Conservation (phyloP, 352 stramenopile species). For the Globisporangium camurandrum region DNA sequence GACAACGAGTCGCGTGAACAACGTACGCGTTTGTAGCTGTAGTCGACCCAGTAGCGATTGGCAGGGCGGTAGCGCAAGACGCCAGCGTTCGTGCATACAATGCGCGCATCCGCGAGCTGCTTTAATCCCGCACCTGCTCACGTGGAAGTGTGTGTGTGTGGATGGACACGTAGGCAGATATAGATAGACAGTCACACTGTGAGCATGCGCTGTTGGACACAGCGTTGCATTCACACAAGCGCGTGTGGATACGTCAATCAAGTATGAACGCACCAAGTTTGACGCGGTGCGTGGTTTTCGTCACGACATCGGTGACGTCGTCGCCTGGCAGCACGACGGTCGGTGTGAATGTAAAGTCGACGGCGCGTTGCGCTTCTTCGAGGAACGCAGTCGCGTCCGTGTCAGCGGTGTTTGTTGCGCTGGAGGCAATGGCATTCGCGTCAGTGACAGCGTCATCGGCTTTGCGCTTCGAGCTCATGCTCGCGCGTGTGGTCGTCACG, state of each 20-base stretch:
- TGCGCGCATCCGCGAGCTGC: constrained; percentile 42
- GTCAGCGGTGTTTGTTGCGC: constrained; percentile 18
- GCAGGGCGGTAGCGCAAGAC: constrained; percentile 79
- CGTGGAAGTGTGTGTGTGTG: background rate
- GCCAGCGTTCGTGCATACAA: constrained; percentile 77
- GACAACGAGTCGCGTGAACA: no score
- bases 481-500: background rate
- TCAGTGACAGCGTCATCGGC: constrained; percentile 38
- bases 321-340: constrained; percentile 67
- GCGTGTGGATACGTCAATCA: background rate
- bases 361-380: constrained; percentile 59
- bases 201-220: no score
- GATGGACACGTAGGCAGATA: constrained; percentile 7
- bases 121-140: constrained; percentile 55
- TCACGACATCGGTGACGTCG: constrained; percentile 71
- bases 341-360: constrained; percentile 75
- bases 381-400: constrained; percentile 41
- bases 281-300: constrained; percentile 58
- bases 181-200: no score
- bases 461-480: constrained; percentile 7
- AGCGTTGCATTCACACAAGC: constrained; percentile 1
- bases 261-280: constrained; percentile 39
- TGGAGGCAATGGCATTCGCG: no score
- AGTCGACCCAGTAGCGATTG: constrained; percentile 89
- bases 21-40: constrained; percentile 76